These are phyloP conservation scores for Betula pendula DNA, from an alignment of 306 rosid species.

Conservation along the genomic window DNA sequence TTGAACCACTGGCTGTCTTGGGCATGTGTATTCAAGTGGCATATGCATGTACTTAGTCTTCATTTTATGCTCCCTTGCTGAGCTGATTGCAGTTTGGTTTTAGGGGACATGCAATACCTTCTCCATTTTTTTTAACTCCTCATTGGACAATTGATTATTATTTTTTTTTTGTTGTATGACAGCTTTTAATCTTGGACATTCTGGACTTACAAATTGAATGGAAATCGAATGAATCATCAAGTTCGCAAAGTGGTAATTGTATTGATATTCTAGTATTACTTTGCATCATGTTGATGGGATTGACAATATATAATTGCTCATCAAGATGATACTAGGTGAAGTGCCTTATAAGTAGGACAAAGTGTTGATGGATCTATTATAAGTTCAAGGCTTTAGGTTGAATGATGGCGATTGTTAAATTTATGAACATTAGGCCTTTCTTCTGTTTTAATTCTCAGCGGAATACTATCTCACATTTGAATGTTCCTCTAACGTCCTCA, in stretches of 20 bases:
- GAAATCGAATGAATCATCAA: conserved; percentile 15
- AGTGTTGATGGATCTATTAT: not conserved
- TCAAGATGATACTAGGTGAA: no score
- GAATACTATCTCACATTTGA: no score
- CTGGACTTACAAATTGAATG: conserved; percentile 14
- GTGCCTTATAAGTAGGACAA: no score
- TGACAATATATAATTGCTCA: not conserved
- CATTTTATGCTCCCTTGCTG: conserved; percentile 38
- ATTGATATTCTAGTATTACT: conserved; percentile 15
- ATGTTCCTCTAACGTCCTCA: no score
- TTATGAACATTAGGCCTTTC: no score
- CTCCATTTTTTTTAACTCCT: conserved; percentile 27
- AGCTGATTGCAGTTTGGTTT: conserved; percentile 27
- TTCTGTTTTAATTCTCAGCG: no score
- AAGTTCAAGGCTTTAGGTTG: no score
- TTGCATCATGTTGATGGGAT: not conserved
- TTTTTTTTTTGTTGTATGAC: conserved; percentile 7
- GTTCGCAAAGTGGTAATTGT: not conserved
- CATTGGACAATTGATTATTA: conserved; percentile 30
- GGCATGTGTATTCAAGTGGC: no score
- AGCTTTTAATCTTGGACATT: conserved; percentile 36
- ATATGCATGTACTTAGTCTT: conserved; percentile 32
- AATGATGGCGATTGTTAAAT: no score
- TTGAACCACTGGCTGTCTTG: no score
- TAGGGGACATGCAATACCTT: conserved; percentile 23